A percentile compares a stretch with the other conserved stretches of the same genome.
These are phyloP conservation scores for Lasiosphaeriaceae sp. DNA, from an alignment of 495 filamentous ascomycete genomes.

Conservation along the genomic window DNA sequence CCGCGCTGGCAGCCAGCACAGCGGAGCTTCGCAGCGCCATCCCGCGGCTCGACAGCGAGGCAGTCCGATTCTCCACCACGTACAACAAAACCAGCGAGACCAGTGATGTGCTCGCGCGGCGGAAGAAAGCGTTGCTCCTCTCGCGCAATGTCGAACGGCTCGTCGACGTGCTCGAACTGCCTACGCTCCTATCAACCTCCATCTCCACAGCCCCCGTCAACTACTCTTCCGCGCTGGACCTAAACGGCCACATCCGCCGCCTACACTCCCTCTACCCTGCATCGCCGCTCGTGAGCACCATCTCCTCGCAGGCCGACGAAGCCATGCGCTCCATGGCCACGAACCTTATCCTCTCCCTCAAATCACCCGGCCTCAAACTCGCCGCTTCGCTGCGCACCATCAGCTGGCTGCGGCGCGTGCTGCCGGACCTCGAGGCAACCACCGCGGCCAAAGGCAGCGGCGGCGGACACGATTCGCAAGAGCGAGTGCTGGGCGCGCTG, in stretches of 20 bases:
- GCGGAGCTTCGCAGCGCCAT: conserved; percentile 64
- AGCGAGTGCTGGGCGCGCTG: conserved; percentile 67
- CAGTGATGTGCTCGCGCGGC: conserved; percentile 61
- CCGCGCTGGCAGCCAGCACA: conserved; percentile 60
- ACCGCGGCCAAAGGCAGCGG: conserved; percentile 28
- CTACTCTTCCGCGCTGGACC: conserved; percentile 86
- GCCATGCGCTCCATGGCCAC: conserved; percentile 87
- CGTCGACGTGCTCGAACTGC: conserved; percentile 88
- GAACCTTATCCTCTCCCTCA: conserved; percentile 74
- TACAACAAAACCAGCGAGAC: conserved; percentile 70
- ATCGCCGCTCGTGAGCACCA: conserved; percentile 67
- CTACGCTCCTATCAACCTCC: conserved; percentile 70
- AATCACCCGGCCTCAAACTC: conserved; percentile 75
- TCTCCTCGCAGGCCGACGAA: conserved; percentile 74
- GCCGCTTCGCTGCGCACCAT: conserved; percentile 89
- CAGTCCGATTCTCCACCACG: conserved; percentile 74
- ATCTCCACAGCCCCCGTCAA: conserved; percentile 51
- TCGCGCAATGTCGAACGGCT: conserved; percentile 84
- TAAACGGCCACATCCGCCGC: conserved; percentile 90
- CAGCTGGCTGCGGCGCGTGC: conserved; percentile 83
- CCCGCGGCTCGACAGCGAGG: conserved; percentile 73
- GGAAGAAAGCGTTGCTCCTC: conserved; percentile 81
- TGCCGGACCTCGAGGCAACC: conserved; percentile 64
- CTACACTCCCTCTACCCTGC: conserved; percentile 78
- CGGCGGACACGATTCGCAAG: conserved; percentile 48